Evolutionary conservation across 164 flowering plant genomes (phyloP).

Genomic region (Berberis vulgaris): DNA sequence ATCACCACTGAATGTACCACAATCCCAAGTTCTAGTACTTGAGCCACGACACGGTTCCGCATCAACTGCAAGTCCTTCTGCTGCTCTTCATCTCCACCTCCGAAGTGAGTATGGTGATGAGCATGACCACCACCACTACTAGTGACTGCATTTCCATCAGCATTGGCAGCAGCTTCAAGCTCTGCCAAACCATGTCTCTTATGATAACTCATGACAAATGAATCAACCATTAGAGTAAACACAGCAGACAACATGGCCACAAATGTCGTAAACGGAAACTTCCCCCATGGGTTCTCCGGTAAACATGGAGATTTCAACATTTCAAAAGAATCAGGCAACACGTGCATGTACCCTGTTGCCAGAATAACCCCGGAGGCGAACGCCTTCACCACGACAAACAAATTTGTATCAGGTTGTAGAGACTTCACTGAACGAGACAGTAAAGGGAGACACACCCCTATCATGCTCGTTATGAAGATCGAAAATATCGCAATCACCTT

Average conservation of each 20-base stretch:
- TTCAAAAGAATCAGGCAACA: constrained; percentile 24
- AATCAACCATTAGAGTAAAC: constrained; percentile 23
- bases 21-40: constrained; percentile 22
- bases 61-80: constrained; percentile 12
- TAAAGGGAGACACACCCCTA: constrained; percentile 21
- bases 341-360: constrained; percentile 26
- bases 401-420: constrained; percentile 14
- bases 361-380: constrained; percentile 27
- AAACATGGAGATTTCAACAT: constrained; percentile 17
- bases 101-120: background rate
- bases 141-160: background rate
- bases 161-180: background rate
- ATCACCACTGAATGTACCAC: constrained; percentile 27
- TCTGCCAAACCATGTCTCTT: background rate
- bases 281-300: constrained; percentile 22
- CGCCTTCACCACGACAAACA: constrained; percentile 19
- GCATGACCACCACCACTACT: constrained; percentile 7
- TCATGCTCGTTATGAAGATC: constrained; percentile 18
- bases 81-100: background rate
- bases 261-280: constrained; percentile 24
- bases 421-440: constrained; percentile 7
- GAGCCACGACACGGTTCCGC: constrained; percentile 21
- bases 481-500: constrained; percentile 18
- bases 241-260: constrained; percentile 24
- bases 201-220: constrained; percentile 18